A percentile compares a stretch with the other conserved stretches of the same genome.
These are phyloP conservation scores for Fallopia convolvulus DNA, from an alignment of 148 eudicot genomes.

Conservation along the genomic window DNA sequence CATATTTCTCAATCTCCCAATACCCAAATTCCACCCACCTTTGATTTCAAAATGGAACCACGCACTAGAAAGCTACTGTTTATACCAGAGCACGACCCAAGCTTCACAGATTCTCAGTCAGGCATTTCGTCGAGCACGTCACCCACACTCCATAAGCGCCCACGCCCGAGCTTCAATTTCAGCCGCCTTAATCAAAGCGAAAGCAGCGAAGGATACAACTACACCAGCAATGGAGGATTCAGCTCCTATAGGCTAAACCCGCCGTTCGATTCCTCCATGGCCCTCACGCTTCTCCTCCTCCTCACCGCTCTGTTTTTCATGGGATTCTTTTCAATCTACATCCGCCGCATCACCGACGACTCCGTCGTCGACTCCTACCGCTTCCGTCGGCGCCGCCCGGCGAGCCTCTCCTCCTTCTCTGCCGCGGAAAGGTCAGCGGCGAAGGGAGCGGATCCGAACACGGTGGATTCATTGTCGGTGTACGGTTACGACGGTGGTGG, in stretches of 20 bases:
- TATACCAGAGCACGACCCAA: background rate
- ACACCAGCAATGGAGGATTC: conserved; percentile 5
- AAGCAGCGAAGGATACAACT: background rate
- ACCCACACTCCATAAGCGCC: background rate
- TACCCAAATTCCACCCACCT: background rate
- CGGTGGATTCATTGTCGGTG: conserved; percentile 35
- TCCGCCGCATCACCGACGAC: conserved; percentile 45
- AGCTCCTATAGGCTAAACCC: conserved; percentile 17
- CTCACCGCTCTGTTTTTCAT: conserved; percentile 59
- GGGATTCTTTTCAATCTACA: conserved; percentile 62
- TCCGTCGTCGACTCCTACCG: conserved; percentile 17
- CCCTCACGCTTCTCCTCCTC: conserved; percentile 46
- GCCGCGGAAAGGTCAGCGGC: background rate
- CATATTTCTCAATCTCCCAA: background rate
- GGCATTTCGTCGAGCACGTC: background rate
- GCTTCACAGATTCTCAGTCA: background rate
- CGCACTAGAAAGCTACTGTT: conserved; percentile 5
- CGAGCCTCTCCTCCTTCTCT: background rate
- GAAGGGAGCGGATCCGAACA: conserved; percentile 30
- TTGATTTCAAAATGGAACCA: background rate
- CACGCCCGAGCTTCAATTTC: background rate
- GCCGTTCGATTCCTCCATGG: conserved; percentile 52
- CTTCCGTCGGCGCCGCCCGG: conserved; percentile 10
- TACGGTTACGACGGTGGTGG: conserved; percentile 30
- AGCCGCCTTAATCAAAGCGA: background rate